Evolutionary conservation across 257 asterid species (phyloP).

Genomic region (Eustoma russellianum): DNA sequence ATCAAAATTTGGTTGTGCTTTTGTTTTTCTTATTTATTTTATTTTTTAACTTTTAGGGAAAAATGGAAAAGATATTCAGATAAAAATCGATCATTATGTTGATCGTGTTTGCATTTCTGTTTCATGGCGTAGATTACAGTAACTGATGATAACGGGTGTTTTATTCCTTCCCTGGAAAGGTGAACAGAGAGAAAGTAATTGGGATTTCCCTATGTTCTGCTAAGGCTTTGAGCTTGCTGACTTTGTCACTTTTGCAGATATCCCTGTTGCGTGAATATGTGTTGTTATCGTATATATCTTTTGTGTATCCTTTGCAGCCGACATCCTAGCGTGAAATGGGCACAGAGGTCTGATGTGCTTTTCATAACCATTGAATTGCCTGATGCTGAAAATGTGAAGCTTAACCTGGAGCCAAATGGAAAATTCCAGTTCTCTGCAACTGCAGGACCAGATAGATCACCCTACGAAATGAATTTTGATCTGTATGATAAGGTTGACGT

Average conservation of each 20-base stretch:
- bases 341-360: constrained; percentile 50
- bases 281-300: neutral
- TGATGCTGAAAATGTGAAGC: constrained; percentile 60
- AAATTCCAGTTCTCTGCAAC: constrained; percentile 55
- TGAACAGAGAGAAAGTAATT: no score
- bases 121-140: no score
- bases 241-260: neutral
- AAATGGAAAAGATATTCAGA: no score
- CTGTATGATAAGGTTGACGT: constrained; percentile 59
- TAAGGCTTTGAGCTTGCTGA: neutral
- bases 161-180: no score
- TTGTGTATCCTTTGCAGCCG: constrained; percentile 27
- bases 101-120: no score
- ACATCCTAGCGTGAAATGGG: constrained; percentile 62
- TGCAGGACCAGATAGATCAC: constrained; percentile 34
- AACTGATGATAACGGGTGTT: no score
- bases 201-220: no score
- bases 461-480: constrained; percentile 44
- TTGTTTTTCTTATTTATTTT: no score
- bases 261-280: no score
- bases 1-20: no score
- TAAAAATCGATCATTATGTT: no score
- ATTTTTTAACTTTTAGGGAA: no score
- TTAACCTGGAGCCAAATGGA: constrained; percentile 64
- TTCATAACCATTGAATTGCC: constrained; percentile 62